Base-by-base conservation (phyloP, 192 early-diverging fungal species). In the Coemansia erecta region DNA sequence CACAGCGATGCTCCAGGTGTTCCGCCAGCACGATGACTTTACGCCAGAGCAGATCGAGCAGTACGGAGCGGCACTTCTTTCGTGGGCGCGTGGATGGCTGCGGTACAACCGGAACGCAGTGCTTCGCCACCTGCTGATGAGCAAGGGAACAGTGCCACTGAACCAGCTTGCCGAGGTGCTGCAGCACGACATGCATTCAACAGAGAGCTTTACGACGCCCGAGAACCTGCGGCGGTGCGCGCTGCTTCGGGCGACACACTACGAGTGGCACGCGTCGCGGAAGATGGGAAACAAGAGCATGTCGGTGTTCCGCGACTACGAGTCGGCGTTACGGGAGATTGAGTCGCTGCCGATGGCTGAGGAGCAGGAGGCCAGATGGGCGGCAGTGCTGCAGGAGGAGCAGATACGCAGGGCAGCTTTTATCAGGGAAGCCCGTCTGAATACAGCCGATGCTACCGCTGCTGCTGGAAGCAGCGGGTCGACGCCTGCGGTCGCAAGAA, bases 61-160 rank as follows among this genome's bases (percentile, higher is more conserved):
- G 18, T 42, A 61, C 47, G 53, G 66, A 0, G 56, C 70, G 2
- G n/a, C 69, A 13, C 50, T 79, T 44, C 57, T 79, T 46, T 79
- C 76, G n/a, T 79, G 70, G 76, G 76, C 76, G 42, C 76, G 76
- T n/a, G 59, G 76, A 46, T 79, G 76, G 76, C 64, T 79, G 43
- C 61, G 76, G 35, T 79, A 79, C 51, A 79, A 68, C 58, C 61
- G 76, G 35, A 79, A 79, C 44, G 76, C 76, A 0, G 76, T 79
- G 28, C 24, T 79, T 19, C 69, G 76, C 22, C 60, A 63, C 23
- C 72, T 70, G 22, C 52, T 79, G 35, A 66, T 72, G 18, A 79
- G 56, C 57, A 79, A 73, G 53, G 56, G 66, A 22, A 65, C 62
- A 41, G 48, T 45, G 19, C 19, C 66, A 8, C 28, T 68, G 55